Evolutionary conservation across 495 filamentous ascomycete genomes (phyloP).

Genomic region (Aspergillus funiculosus): DNA sequence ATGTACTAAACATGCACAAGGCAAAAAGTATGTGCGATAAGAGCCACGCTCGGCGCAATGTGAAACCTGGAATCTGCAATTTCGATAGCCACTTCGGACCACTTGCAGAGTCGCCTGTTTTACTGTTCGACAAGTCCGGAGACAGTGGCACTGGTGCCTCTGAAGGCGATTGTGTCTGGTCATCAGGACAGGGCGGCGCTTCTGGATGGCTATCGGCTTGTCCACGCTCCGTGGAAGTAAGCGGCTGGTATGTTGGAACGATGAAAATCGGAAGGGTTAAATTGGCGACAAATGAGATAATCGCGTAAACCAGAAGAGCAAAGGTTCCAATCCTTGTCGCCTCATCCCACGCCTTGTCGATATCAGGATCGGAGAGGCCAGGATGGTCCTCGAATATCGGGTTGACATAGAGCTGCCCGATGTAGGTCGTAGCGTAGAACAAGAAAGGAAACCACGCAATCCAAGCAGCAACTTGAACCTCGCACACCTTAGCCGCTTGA

Average conservation of each 20-base stretch:
- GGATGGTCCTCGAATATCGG: constrained; percentile 71
- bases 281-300: constrained; percentile 72
- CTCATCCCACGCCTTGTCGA: constrained; percentile 71
- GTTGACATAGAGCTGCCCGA: constrained; percentile 83
- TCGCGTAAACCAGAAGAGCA: constrained; percentile 79
- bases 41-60: constrained; percentile 80
- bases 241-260: constrained; percentile 58
- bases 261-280: constrained; percentile 77
- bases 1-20: constrained; percentile 69
- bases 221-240: constrained; percentile 4
- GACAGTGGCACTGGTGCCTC: constrained; percentile 23
- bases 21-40: constrained; percentile 75
- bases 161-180: constrained; percentile 30
- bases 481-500: constrained; percentile 75
- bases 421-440: constrained; percentile 88
- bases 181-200: constrained; percentile 14
- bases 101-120: constrained; percentile 6
- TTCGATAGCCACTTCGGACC: constrained; percentile 41
- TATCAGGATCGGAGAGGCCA: constrained; percentile 63
- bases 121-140: constrained; percentile 22
- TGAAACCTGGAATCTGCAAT: constrained; percentile 71
- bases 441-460: constrained; percentile 94
- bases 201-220: constrained; percentile 14
- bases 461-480: constrained; percentile 86
- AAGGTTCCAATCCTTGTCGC: constrained; percentile 78